Conservation (phyloP, 805 yeast species). For the Kluyveromyces siamensis region DNA sequence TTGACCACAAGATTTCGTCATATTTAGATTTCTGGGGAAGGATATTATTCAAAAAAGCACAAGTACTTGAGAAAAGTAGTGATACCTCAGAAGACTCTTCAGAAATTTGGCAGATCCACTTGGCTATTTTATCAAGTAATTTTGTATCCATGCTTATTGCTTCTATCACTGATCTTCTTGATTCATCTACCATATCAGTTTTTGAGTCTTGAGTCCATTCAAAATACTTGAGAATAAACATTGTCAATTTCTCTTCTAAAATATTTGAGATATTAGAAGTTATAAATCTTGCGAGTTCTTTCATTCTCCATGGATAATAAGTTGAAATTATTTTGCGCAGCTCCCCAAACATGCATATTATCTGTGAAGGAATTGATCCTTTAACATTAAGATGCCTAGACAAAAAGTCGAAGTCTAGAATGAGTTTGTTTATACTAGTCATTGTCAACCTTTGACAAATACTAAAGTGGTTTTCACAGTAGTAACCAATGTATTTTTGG, state of each 20-base stretch:
- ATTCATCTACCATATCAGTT: background rate
- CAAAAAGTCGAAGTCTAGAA: background rate
- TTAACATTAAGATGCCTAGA: background rate
- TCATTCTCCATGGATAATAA: background rate
- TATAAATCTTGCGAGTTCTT: background rate
- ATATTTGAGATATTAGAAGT: background rate
- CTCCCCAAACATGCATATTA: background rate
- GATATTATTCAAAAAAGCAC: background rate
- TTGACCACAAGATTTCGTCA: background rate
- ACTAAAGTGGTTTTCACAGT: background rate
- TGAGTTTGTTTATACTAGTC: background rate
- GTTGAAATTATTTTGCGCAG: background rate
- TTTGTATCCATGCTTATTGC: background rate
- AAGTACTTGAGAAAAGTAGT: background rate
- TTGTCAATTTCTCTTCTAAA: background rate
- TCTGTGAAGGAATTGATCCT: background rate
- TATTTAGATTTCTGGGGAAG: background rate
- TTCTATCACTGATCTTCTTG: background rate
- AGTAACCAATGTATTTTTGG: background rate
- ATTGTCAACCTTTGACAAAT: background rate
- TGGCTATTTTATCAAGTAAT: background rate
- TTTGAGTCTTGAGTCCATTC: background rate
- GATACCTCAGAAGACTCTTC: background rate
- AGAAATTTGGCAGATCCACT: slow-evolving; percentile 1
- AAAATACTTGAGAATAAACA: background rate